Percentiles rank a stretch among this genome's conserved stretches.
phyloP scores from a whole-genome alignment of 257 asterid species.

The Fraxinus quadrangulata region DNA sequence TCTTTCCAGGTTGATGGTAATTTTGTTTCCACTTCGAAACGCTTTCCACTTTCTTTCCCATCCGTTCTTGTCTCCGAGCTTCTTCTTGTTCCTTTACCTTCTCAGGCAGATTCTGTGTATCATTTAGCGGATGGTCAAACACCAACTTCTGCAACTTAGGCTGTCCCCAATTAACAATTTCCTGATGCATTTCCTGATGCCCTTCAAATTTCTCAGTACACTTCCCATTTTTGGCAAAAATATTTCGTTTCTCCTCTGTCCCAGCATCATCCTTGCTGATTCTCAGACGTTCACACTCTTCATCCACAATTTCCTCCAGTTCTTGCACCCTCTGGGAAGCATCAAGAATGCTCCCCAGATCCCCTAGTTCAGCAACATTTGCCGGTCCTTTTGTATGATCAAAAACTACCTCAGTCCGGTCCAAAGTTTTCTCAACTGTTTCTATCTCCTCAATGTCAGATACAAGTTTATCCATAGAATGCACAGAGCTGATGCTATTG shows the following conservation, averaged over 20 bases:
- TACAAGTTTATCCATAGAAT: conserved; percentile 26
- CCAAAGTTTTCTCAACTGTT: conserved; percentile 28
- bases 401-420: conserved; percentile 19
- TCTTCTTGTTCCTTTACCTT: not conserved
- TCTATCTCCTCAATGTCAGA: conserved; percentile 29
- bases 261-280: conserved; percentile 33
- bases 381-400: conserved; percentile 31
- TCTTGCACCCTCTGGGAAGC: conserved; percentile 32
- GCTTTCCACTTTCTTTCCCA: conserved; percentile 24
- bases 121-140: conserved; percentile 27
- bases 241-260: conserved; percentile 30
- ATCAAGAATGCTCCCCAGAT: conserved; percentile 23
- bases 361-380: conserved; percentile 27
- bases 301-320: conserved; percentile 32
- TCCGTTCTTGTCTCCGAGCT: conserved; percentile 33
- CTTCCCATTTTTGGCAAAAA: conserved; percentile 30
- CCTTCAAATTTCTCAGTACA: conserved; percentile 32
- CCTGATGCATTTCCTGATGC: conserved; percentile 21
- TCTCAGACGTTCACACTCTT: conserved; percentile 28
- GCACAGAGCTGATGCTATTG: conserved; percentile 28
- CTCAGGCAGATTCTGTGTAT: conserved; percentile 14
- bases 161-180: conserved; percentile 28
- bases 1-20: conserved; percentile 29
- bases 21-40: conserved; percentile 30
- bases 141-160: conserved; percentile 25